Percentiles rank a stretch among this genome's conserved stretches.
Evolutionary conservation across 1,284 basidiomycete species (phyloP).

Genomic region (Caloboletus firmus): DNA sequence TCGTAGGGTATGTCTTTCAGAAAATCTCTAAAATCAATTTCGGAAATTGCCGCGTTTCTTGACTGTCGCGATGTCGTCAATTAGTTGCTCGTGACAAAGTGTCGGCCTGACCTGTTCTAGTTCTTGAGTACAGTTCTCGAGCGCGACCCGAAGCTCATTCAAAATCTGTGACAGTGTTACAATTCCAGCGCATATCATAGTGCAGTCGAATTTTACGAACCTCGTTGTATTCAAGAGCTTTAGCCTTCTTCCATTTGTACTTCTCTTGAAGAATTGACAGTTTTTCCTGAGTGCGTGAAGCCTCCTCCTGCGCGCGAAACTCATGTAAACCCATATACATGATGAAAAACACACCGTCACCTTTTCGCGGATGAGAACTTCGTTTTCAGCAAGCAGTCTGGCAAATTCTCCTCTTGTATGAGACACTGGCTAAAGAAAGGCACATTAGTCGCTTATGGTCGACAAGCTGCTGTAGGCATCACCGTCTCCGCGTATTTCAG

Average conservation of each 20-base stretch:
- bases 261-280: conserved; percentile 24
- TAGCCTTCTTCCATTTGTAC: conserved; percentile 23
- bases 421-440: conserved; percentile 7
- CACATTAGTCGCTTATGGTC: conserved; percentile 3
- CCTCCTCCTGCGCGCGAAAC: conserved; percentile 12
- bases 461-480: not conserved
- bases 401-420: conserved; percentile 11
- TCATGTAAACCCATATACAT: not conserved
- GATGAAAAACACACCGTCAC: conserved; percentile 4
- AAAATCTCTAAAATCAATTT: conserved; percentile 19
- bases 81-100: not conserved
- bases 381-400: conserved; percentile 15
- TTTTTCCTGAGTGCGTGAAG: conserved; percentile 7
- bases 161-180: conserved; percentile 19
- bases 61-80: conserved; percentile 9
- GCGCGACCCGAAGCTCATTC: conserved; percentile 17
- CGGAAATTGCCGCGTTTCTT: conserved; percentile 8
- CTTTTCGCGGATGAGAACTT: conserved; percentile 20
- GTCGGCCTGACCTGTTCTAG: conserved; percentile 23
- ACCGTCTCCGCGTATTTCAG: conserved; percentile 10
- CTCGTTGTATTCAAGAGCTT: conserved; percentile 16
- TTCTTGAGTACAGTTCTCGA: conserved; percentile 18
- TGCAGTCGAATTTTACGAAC: conserved; percentile 14
- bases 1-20: conserved; percentile 9
- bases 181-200: not conserved